Conservation (phyloP, 176 grass and related monocot species). For the Pharus latifolius region DNA sequence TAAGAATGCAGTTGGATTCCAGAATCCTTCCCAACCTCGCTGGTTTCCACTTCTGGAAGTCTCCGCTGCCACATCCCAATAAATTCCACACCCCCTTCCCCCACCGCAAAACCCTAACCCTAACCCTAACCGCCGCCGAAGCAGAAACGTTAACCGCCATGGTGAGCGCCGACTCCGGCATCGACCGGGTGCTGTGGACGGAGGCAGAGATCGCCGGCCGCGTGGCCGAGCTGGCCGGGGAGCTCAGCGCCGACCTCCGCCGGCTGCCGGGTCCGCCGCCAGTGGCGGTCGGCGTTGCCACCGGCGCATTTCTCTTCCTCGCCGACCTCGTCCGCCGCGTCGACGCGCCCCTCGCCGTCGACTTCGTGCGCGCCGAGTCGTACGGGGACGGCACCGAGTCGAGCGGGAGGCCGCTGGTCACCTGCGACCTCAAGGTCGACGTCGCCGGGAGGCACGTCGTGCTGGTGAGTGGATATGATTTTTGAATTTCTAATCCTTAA, state of each 20-base stretch:
- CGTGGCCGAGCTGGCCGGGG: constrained; percentile 31
- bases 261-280: too few species aligned
- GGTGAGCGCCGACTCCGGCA: constrained; percentile 45
- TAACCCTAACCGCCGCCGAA: background rate
- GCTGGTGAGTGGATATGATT: constrained; percentile 24
- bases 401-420: constrained; percentile 48
- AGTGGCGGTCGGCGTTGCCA: constrained; percentile 47
- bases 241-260: constrained; percentile 48
- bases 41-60: too few species aligned
- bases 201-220: constrained; percentile 41
- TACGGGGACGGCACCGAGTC: constrained; percentile 79
- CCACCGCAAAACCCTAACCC: background rate
- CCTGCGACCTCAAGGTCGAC: constrained; percentile 75
- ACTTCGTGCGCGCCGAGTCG: constrained; percentile 80
- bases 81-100: background rate
- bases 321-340: constrained; percentile 78
- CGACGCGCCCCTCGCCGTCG: constrained; percentile 37
- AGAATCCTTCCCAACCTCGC: too few species aligned
- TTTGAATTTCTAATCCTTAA: background rate
- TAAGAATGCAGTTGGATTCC: too few species aligned
- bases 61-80: too few species aligned
- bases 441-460: constrained; percentile 75
- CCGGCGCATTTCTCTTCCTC: constrained; percentile 77
- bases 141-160: background rate
- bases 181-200: constrained; percentile 44